A percentile compares a stretch with the other conserved stretches of the same genome.
Conservation (phyloP, 2,329 filamentous ascomycete species). For the Incumbomyces delicatus region DNA sequence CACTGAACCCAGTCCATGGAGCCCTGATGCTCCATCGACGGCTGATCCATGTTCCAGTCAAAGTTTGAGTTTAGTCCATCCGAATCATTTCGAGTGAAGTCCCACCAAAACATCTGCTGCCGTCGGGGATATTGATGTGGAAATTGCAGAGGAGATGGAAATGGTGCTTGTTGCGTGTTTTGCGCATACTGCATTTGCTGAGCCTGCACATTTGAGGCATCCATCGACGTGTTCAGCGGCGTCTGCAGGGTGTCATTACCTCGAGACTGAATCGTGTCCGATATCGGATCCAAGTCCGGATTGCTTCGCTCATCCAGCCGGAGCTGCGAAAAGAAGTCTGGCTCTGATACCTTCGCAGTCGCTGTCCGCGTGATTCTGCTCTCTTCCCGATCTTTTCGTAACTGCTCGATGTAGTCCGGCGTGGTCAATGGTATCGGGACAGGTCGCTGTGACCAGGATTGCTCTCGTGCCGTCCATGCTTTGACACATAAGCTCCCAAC, state of each 20-base stretch:
- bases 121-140: background rate
- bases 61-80: slow-evolving; percentile 12
- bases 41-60: slow-evolving; percentile 12
- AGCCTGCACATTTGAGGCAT: background rate
- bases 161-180: background rate
- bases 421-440: slow-evolving; percentile 9
- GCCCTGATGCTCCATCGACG: background rate
- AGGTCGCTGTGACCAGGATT: slow-evolving; percentile 11
- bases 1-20: slow-evolving; percentile 21
- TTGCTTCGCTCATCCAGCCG: background rate
- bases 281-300: background rate
- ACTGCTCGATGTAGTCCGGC: slow-evolving; percentile 16
- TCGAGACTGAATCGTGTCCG: background rate
- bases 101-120: slow-evolving; percentile 1
- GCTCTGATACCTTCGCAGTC: background rate
- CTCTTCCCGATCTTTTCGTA: slow-evolving; percentile 15
- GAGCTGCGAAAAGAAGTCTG: background rate
- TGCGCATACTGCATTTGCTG: background rate
- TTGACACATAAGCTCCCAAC: slow-evolving; percentile 34
- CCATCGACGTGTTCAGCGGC: background rate
- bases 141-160: background rate
- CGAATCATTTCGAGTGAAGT: slow-evolving; percentile 1
- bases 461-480: slow-evolving; percentile 31
- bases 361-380: background rate
- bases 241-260: background rate